A percentile compares a stretch with the other conserved stretches of the same genome.
Evolutionary conservation across 2,329 filamentous ascomycete genomes (phyloP).

Genomic region (Whalleya microplaca): DNA sequence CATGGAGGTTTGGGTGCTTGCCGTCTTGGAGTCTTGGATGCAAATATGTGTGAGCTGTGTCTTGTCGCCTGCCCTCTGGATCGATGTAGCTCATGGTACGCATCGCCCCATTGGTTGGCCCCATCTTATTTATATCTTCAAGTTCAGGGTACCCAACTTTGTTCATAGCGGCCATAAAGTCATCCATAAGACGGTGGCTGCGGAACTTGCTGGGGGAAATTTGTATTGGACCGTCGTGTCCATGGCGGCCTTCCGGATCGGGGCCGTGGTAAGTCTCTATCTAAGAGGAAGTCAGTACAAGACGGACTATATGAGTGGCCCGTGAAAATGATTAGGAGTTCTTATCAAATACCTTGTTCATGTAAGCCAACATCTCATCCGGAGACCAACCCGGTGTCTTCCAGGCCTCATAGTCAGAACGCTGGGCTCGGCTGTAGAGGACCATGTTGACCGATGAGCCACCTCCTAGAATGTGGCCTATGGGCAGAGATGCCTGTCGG

Average conservation of each 20-base stretch:
- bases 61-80: constrained; percentile 53
- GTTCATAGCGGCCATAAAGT: constrained; percentile 52
- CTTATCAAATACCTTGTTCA: constrained; percentile 47
- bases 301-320: too few species aligned
- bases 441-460: constrained; percentile 54
- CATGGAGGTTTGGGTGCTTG: constrained; percentile 52
- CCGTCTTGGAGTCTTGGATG: constrained; percentile 50
- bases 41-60: constrained; percentile 53
- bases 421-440: constrained; percentile 41
- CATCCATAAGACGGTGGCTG: constrained; percentile 39
- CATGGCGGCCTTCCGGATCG: constrained; percentile 51
- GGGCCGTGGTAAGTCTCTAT: constrained; percentile 60
- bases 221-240: constrained; percentile 57
- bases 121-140: constrained; percentile 56
- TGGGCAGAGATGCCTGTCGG: constrained; percentile 15
- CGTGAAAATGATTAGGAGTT: too few species aligned
- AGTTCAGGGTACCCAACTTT: constrained; percentile 53
- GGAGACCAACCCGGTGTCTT: constrained; percentile 34
- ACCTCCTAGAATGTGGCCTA: constrained; percentile 53
- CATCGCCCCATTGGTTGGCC: constrained; percentile 33
- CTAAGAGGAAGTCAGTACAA: constrained; percentile 30
- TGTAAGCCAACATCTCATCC: constrained; percentile 28
- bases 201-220: constrained; percentile 55
- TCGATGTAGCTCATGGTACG: not conserved
- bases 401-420: constrained; percentile 37